Evolutionary conservation across 441 rosid species (phyloP).

Genomic region (Corymbia citriodora): DNA sequence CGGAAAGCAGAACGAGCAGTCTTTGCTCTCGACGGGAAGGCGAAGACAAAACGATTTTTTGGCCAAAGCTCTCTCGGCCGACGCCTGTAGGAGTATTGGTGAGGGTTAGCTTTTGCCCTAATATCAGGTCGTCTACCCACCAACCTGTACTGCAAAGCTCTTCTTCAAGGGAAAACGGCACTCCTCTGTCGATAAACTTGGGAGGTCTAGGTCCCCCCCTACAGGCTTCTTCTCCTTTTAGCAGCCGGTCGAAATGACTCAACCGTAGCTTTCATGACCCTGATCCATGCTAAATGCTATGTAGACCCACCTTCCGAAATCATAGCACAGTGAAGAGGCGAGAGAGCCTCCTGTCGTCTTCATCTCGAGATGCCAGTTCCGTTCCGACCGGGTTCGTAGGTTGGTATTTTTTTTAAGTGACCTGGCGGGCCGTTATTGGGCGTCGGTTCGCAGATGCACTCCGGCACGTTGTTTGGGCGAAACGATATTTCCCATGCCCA

Average conservation of each 20-base stretch:
- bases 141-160: background rate
- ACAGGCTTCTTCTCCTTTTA: background rate
- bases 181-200: background rate
- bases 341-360: background rate
- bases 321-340: background rate
- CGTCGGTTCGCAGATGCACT: too few relatives aligned
- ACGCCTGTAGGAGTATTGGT: background rate
- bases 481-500: too few relatives aligned
- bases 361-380: background rate
- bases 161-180: background rate
- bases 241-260: background rate
- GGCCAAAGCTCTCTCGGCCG: background rate
- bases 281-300: background rate
- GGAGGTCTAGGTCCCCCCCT: background rate
- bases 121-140: background rate
- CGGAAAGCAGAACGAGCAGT: background rate
- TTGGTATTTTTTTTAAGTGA: background rate
- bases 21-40: background rate
- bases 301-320: background rate
- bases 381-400: background rate
- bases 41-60: background rate
- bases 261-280: background rate
- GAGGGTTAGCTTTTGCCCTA: background rate
- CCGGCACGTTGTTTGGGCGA: too few relatives aligned
- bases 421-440: background rate